A percentile compares a stretch with the other conserved stretches of the same genome.
Evolutionary conservation across 2,329 filamentous ascomycete species (phyloP).

Genomic region (Xylaria sp.): DNA sequence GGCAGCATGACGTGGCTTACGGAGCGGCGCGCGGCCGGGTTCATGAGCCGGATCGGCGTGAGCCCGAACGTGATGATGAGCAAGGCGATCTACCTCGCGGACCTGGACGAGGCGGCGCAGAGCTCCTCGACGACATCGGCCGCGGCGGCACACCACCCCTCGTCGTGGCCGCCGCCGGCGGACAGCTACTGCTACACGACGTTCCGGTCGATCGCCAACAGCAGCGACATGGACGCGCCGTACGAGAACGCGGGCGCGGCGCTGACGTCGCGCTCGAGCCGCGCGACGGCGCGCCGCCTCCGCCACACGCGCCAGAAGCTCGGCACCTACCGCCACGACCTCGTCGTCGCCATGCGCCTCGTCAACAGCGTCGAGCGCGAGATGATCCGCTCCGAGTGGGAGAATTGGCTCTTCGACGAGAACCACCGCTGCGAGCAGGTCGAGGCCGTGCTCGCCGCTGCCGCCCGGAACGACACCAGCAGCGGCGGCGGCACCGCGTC

Average conservation of each 20-base stretch:
- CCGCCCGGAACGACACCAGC: conserved; percentile 26
- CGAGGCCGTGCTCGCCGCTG: conserved; percentile 45
- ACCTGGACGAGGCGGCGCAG: conserved; percentile 68
- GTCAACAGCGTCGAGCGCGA: conserved; percentile 89
- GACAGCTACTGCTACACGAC: conserved; percentile 62
- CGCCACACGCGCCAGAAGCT: conserved; percentile 81
- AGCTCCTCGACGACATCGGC: conserved; percentile 30
- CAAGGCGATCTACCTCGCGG: conserved; percentile 79
- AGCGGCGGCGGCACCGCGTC: background rate
- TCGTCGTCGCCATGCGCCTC: conserved; percentile 86
- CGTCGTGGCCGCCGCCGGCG: conserved; percentile 44
- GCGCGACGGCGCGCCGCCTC: conserved; percentile 64
- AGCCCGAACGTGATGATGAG: conserved; percentile 79
- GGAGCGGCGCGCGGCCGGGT: conserved; percentile 77
- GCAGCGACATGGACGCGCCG: conserved; percentile 60
- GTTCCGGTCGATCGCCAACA: conserved; percentile 61
- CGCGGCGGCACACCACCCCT: conserved; percentile 34
- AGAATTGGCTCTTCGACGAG: conserved; percentile 87
- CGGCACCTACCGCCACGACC: conserved; percentile 82
- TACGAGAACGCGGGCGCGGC: conserved; percentile 55
- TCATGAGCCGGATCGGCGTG: conserved; percentile 82
- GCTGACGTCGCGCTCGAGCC: conserved; percentile 52
- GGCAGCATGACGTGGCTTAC: conserved; percentile 81
- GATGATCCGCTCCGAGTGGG: conserved; percentile 85
- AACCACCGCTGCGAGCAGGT: conserved; percentile 72